These are phyloP conservation scores for Rossbeevera mucosa DNA, from an alignment of 768 basidiomycete genomes.

Conservation along the genomic window DNA sequence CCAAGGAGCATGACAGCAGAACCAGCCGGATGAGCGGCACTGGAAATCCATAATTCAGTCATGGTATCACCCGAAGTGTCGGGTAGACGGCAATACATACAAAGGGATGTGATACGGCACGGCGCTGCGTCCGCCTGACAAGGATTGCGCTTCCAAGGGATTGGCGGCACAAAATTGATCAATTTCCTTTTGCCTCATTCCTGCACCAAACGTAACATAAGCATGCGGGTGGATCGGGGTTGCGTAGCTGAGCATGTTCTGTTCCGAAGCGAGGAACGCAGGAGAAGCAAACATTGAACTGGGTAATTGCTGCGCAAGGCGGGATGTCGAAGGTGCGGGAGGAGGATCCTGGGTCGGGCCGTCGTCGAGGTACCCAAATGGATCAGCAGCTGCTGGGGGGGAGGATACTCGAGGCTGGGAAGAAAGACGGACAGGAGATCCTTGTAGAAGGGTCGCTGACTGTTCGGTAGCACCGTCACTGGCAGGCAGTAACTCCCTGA, in stretches of 20 bases:
- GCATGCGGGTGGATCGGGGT: conserved; percentile 65
- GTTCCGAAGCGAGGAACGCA: conserved; percentile 31
- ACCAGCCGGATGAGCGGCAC: conserved; percentile 75
- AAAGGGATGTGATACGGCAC: conserved; percentile 82
- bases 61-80: neutral
- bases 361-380: conserved; percentile 57
- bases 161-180: conserved; percentile 70
- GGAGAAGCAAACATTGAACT: conserved; percentile 34
- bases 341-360: conserved; percentile 28
- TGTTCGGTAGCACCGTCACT: neutral
- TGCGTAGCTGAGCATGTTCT: conserved; percentile 44
- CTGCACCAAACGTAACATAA: conserved; percentile 84
- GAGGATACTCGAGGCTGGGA: neutral
- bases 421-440: neutral
- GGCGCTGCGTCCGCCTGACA: conserved; percentile 44
- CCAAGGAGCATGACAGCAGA: conserved; percentile 79
- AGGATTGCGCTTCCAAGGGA: conserved; percentile 56
- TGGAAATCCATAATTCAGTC: conserved; percentile 26
- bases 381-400: conserved; percentile 37
- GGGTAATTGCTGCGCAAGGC: conserved; percentile 19
- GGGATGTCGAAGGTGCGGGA: conserved; percentile 20
- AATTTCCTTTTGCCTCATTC: conserved; percentile 79
- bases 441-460: conserved; percentile 16
- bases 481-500: neutral
- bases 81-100: conserved; percentile 40